These are phyloP conservation scores for Globisporangium uncinulatum DNA, from an alignment of 352 stramenopile species.

Conservation along the genomic window DNA sequence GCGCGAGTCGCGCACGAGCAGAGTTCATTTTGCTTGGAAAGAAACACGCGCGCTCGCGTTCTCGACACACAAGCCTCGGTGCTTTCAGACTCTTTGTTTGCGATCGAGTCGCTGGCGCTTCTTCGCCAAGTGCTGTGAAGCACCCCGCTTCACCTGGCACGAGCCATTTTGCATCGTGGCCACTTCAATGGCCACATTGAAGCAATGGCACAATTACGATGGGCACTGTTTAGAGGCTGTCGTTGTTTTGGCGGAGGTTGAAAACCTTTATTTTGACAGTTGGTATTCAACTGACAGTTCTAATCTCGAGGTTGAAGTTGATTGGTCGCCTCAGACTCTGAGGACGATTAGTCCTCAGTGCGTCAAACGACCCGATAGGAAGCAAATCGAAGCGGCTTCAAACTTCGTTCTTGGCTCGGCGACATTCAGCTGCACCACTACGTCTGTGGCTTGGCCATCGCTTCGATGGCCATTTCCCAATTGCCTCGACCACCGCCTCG, in stretches of 20 bases:
- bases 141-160: too few species aligned
- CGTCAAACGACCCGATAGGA: slow-evolving; percentile 7
- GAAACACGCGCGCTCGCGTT: too few species aligned
- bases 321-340: background rate
- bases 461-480: too few species aligned
- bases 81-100: too few species aligned
- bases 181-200: background rate
- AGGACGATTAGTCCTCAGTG: background rate
- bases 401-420: background rate
- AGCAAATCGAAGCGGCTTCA: background rate
- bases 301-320: background rate
- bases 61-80: too few species aligned
- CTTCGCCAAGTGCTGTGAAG: too few species aligned
- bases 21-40: too few species aligned
- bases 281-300: background rate
- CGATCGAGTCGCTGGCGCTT: too few species aligned
- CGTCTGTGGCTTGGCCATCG: too few species aligned
- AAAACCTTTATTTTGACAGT: background rate
- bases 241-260: background rate
- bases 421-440: too few species aligned
- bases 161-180: background rate
- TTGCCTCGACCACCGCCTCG: background rate
- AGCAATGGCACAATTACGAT: background rate
- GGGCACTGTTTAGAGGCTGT: background rate
- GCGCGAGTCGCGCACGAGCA: too few species aligned